Base-by-base conservation (phyloP, 73 alveolate species). In the Paramecium tetraurelia region DNA sequence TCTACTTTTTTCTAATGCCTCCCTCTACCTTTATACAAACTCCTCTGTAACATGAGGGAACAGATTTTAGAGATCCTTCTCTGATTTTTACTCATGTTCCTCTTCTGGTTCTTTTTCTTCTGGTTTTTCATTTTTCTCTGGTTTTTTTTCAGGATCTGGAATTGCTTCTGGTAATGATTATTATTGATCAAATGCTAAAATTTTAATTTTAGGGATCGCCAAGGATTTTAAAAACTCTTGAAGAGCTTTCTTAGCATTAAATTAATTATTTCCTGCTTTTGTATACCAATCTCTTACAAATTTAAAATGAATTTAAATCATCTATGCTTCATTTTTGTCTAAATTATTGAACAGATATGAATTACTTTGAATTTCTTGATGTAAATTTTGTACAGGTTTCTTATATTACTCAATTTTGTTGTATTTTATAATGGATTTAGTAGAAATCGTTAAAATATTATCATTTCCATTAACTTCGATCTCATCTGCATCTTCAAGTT, bases 401-500 rank as follows among this genome's bases (percentile, higher is more conserved):
- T 80, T 80, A 40, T 46, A 12, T 44, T 40, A 11, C 10, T 41
- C 76, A 41, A 7, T 46, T 80, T n/a, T 44, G 24, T 21, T 44
- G 7, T 80, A 80, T 41, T 80, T 80, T 2, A 80, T 80, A n/a
- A 9, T 9, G 0, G 41, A 43, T 48, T 46, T 80, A 22, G 90
- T 80, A 31, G 57, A 46, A 24, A 80, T 80, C 1, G 57, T 80
- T 21, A 80, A 16, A 18, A 22, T 1, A n/a, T 16, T 38, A 6
- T 80, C 90, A 44, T 80, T 80, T 9, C 46, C 46, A 48, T 80
- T 80, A 7, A 80, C 18, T 46, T 80, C 90, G 3, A 80, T 41
- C 12, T 80, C 90, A 80, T 80, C 90, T 14, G 14, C 36, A 22
- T 80, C 90, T 46, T 80, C 90, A 12, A 80, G 29, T 48, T 80